These are phyloP conservation scores for Gliomastix tumulicola DNA, from an alignment of 2,329 filamentous ascomycete genomes.

Conservation along the genomic window DNA sequence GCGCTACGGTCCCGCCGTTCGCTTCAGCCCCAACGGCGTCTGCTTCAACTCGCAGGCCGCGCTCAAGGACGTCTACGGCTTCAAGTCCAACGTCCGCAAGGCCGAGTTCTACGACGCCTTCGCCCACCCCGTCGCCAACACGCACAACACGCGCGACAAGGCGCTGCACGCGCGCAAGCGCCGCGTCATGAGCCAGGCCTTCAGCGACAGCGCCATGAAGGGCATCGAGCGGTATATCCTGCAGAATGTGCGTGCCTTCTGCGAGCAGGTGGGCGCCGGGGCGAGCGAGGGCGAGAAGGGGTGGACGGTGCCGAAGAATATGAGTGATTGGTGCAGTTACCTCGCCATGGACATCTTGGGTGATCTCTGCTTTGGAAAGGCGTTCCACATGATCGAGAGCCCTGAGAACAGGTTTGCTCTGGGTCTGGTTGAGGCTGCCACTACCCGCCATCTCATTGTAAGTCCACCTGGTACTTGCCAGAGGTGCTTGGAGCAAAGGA, in stretches of 20 bases:
- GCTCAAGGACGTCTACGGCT: conserved; percentile 60
- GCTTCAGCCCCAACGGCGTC: conserved; percentile 70
- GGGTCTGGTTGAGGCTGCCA: conserved; percentile 59
- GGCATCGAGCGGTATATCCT: conserved; percentile 63
- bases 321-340: conserved; percentile 57
- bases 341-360: conserved; percentile 57
- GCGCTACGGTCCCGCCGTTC: conserved; percentile 64
- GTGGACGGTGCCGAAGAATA: conserved; percentile 53
- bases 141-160: conserved; percentile 66
- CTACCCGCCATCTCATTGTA: conserved; percentile 62
- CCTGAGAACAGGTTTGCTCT: conserved; percentile 60
- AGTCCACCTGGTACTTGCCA: conserved; percentile 20
- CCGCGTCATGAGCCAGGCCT: conserved; percentile 64
- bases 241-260: conserved; percentile 60
- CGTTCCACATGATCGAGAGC: conserved; percentile 54
- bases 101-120: conserved; percentile 69
- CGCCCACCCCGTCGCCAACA: conserved; percentile 64
- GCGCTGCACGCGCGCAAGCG: conserved; percentile 63
- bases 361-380: conserved; percentile 54
- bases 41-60: conserved; percentile 69
- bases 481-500: background rate
- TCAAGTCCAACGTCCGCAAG: conserved; percentile 58
- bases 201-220: conserved; percentile 59
- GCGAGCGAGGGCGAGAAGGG: conserved; percentile 40
- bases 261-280: conserved; percentile 44